Evolutionary conservation across 2,329 filamentous ascomycete genomes (phyloP).

Genomic region (Diaporthe ilicicola): DNA sequence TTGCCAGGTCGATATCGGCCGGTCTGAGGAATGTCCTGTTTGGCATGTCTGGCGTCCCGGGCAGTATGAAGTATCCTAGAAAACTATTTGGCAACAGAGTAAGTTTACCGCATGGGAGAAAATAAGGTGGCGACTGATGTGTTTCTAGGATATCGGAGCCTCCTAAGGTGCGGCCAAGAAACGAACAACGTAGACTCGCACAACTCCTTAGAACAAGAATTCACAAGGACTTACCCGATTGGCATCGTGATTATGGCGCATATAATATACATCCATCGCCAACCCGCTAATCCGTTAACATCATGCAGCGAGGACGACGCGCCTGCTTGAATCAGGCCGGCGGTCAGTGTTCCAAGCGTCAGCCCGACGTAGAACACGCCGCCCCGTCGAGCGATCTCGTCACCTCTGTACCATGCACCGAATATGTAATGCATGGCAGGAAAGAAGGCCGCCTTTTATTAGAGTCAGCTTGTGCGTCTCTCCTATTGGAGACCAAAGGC

Average conservation of each 20-base stretch:
- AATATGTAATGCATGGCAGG: conserved; percentile 50
- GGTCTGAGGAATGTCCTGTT: conserved; percentile 56
- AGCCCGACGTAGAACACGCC: conserved; percentile 62
- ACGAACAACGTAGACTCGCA: background rate
- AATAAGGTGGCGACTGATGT: background rate
- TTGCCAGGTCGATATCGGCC: conserved; percentile 55
- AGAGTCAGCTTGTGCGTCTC: background rate
- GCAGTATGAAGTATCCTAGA: conserved; percentile 59
- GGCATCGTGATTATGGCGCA: conserved; percentile 63
- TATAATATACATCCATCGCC: conserved; percentile 68
- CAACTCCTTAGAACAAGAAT: background rate
- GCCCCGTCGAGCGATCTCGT: conserved; percentile 56
- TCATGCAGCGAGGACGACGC: conserved; percentile 51
- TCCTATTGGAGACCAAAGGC: background rate
- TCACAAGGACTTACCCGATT: conserved; percentile 43
- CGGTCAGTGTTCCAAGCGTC: conserved; percentile 60
- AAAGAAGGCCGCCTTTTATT: conserved; percentile 46
- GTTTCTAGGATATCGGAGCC: background rate
- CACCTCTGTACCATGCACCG: conserved; percentile 56
- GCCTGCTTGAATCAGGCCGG: conserved; percentile 57
- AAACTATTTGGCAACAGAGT: conserved; percentile 39
- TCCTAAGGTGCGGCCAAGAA: background rate
- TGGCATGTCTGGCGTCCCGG: conserved; percentile 59
- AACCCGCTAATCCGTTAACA: conserved; percentile 55
- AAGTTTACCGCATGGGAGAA: background rate